These are phyloP conservation scores for Chlamydomonas sp. DNA, from an alignment of 139 green algal species.

Conservation along the genomic window DNA sequence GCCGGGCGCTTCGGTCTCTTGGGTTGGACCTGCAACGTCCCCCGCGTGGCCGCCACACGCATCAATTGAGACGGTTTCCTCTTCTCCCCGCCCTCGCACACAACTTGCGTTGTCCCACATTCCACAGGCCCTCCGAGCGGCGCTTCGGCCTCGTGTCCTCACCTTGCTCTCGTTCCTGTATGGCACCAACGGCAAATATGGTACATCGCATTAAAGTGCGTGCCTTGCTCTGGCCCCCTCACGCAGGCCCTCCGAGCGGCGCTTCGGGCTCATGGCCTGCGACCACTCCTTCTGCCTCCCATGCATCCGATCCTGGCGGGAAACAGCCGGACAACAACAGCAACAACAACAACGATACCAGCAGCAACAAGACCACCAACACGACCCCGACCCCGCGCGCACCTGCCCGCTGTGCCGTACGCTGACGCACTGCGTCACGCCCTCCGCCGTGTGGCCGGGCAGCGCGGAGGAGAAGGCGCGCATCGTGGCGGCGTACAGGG, in stretches of 20 bases:
- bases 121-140: too few species aligned
- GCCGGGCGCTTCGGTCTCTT: too few species aligned
- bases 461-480: slow-evolving; percentile 66
- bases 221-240: not conserved
- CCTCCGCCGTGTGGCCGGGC: slow-evolving; percentile 71
- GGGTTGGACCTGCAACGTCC: too few species aligned
- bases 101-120: too few species aligned
- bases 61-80: too few species aligned
- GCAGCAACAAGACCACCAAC: not conserved
- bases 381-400: slow-evolving; percentile 49
- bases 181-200: too few species aligned
- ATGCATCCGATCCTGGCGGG: slow-evolving; percentile 87
- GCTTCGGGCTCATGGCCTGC: slow-evolving; percentile 87
- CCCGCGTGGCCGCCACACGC: too few species aligned
- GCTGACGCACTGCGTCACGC: slow-evolving; percentile 75
- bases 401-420: slow-evolving; percentile 84
- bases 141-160: too few species aligned
- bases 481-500: slow-evolving; percentile 60
- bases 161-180: too few species aligned
- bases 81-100: too few species aligned
- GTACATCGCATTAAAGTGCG: not conserved
- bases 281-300: slow-evolving; percentile 87
- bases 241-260: slow-evolving; percentile 45
- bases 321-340: not conserved
- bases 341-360: too few species aligned